phyloP scores from a whole-genome alignment of 2,329 filamentous ascomycete genomes.

The Fusarium compactum region DNA sequence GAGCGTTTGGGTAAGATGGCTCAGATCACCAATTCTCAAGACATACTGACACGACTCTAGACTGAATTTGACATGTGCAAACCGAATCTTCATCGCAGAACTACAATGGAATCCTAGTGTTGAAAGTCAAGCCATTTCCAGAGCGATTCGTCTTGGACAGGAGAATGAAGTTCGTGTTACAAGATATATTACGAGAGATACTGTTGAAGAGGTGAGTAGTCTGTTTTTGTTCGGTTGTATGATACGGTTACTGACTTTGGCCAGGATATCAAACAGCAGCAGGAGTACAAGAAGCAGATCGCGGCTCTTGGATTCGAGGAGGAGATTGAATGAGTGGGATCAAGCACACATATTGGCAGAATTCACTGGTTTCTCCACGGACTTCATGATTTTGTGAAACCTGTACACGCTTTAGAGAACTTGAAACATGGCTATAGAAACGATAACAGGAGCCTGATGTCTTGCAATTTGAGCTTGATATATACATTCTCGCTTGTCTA shows the following conservation, averaged over 20 bases:
- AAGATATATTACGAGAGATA: slow-evolving; percentile 58
- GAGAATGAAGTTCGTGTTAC: slow-evolving; percentile 56
- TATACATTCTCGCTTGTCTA: no score
- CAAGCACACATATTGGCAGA: no score
- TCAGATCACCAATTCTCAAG: rapidly evolving
- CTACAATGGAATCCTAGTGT: slow-evolving; percentile 67
- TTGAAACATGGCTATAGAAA: no score
- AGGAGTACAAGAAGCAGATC: slow-evolving; percentile 23
- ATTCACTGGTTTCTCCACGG: no score
- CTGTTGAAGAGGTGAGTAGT: slow-evolving; percentile 57
- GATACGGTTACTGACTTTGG: rapidly evolving
- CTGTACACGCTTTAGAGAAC: not conserved
- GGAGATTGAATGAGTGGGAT: not conserved
- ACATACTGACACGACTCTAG: slow-evolving; percentile 34
- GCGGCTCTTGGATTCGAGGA: slow-evolving; percentile 8
- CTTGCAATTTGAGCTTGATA: no score
- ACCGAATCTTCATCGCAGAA: slow-evolving; percentile 63
- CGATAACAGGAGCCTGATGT: no score
- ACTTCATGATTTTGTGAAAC: not conserved
- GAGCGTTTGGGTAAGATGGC: slow-evolving; percentile 59
- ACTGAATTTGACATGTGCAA: slow-evolving; percentile 62
- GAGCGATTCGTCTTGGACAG: slow-evolving; percentile 62
- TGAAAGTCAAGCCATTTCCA: slow-evolving; percentile 64
- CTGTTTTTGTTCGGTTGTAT: rapidly evolving
- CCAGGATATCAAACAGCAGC: not conserved